These are phyloP conservation scores for Ustilago loliicola DNA, from an alignment of 1,284 basidiomycete genomes.

Conservation along the genomic window DNA sequence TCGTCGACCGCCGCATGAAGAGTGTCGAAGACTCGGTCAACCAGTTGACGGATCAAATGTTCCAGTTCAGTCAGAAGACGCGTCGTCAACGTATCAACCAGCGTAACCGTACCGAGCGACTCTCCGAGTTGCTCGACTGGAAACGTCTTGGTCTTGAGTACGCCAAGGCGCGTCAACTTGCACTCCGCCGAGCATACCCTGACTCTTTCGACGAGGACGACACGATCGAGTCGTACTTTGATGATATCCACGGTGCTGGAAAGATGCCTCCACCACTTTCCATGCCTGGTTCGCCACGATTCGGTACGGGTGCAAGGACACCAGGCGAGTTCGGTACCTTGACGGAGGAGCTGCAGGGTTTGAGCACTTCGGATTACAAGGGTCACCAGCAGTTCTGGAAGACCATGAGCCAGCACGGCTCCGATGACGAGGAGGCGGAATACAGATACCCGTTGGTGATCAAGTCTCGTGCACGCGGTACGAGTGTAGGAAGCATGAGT, in stretches of 20 bases:
- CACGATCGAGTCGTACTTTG: slow-evolving; percentile 76
- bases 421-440: slow-evolving; percentile 63
- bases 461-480: slow-evolving; percentile 56
- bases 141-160: slow-evolving; percentile 98
- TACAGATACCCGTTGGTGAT: slow-evolving; percentile 63
- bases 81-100: slow-evolving; percentile 97
- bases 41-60: slow-evolving; percentile 72
- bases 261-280: slow-evolving; percentile 79
- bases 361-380: slow-evolving; percentile 64
- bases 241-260: slow-evolving; percentile 74
- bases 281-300: slow-evolving; percentile 86
- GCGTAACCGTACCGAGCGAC: slow-evolving; percentile 89
- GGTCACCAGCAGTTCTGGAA: slow-evolving; percentile 64
- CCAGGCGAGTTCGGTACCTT: slow-evolving; percentile 66
- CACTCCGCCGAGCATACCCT: slow-evolving; percentile 92
- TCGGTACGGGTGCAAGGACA: slow-evolving; percentile 52
- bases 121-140: slow-evolving; percentile 90
- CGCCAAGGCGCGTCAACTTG: slow-evolving; percentile 92
- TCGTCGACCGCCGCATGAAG: slow-evolving; percentile 90
- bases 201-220: slow-evolving; percentile 82
- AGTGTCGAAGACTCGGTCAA: slow-evolving; percentile 92
- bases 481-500: slow-evolving; percentile 63
- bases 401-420: slow-evolving; percentile 61
- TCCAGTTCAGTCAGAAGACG: slow-evolving; percentile 84
- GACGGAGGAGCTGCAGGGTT: slow-evolving; percentile 63